Conservation (phyloP, 306 rosid genomes). For the Neltuma alba region DNA sequence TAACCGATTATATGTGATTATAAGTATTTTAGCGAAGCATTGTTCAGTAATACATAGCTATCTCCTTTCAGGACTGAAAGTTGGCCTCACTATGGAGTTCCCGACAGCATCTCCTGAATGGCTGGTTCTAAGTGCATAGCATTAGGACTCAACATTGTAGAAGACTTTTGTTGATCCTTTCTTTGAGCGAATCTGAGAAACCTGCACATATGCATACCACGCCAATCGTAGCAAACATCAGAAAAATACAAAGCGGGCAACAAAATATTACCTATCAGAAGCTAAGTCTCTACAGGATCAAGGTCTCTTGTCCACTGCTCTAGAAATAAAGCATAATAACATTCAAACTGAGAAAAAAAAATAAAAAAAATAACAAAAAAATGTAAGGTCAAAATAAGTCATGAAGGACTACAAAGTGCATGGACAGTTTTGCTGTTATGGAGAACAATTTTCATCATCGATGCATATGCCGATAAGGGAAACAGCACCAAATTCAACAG, state of each 20-base stretch:
- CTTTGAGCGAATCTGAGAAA: slow-evolving; percentile 69
- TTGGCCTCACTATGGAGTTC: slow-evolving; percentile 3
- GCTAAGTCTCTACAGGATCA: background rate
- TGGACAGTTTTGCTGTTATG: background rate
- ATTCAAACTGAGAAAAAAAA: background rate
- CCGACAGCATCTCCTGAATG: slow-evolving; percentile 21
- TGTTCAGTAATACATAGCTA: background rate
- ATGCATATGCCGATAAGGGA: background rate
- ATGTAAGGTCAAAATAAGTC: background rate
- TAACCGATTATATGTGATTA: background rate
- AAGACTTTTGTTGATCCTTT: slow-evolving; percentile 70
- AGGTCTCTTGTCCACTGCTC: background rate
- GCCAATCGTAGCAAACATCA: slow-evolving; percentile 2
- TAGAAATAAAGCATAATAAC: slow-evolving; percentile 4
- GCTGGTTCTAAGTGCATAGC: slow-evolving; percentile 15
- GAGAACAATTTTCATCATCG: background rate
- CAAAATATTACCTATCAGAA: slow-evolving; percentile 7
- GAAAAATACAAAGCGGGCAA: slow-evolving; percentile 7
- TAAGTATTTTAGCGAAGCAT: background rate
- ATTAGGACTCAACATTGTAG: slow-evolving; percentile 56
- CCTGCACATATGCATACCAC: slow-evolving; percentile 46
- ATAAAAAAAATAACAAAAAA: background rate
- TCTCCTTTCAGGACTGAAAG: background rate
- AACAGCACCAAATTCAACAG: background rate
- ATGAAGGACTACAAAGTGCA: background rate